These are phyloP conservation scores for Calonectria hawksworthii DNA, from an alignment of 2,329 filamentous ascomycete species.

Conservation along the genomic window DNA sequence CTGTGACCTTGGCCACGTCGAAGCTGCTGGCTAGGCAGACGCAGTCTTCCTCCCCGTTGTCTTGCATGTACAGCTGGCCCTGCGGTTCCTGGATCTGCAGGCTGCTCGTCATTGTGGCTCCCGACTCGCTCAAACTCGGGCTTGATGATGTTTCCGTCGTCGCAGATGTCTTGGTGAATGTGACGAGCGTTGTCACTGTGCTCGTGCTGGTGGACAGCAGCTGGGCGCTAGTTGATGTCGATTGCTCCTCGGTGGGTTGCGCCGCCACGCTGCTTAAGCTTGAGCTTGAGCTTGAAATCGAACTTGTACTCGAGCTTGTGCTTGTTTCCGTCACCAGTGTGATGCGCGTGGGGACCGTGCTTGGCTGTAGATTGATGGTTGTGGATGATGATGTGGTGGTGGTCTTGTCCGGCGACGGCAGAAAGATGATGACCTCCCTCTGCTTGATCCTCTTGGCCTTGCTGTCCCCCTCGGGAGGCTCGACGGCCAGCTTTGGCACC, in stretches of 20 bases:
- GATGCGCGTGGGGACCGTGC: conserved; percentile 20
- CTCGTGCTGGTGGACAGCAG: conserved; percentile 15
- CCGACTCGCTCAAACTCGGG: neutral
- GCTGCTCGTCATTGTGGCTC: neutral
- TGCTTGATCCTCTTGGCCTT: conserved; percentile 24
- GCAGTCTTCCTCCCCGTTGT: conserved; percentile 51
- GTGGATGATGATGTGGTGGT: conserved; percentile 17
- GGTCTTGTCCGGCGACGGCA: conserved; percentile 44
- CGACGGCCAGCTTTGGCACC: conserved; percentile 41
- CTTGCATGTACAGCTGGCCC: conserved; percentile 33
- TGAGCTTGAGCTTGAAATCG: neutral
- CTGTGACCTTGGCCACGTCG: conserved; percentile 54
- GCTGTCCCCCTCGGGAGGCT: conserved; percentile 25
- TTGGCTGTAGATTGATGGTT: conserved; percentile 26
- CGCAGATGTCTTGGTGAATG: conserved; percentile 9
- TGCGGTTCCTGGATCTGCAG: conserved; percentile 30
- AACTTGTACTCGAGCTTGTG: neutral
- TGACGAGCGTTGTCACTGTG: conserved; percentile 17
- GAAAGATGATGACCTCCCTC: conserved; percentile 48
- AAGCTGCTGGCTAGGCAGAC: conserved; percentile 57
- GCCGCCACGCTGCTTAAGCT: neutral
- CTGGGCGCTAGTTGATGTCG: conserved; percentile 3
- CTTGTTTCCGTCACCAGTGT: conserved; percentile 15
- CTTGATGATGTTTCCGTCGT: neutral
- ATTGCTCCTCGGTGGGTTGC: neutral